A percentile compares a stretch with the other conserved stretches of the same genome.
Conservation (phyloP, 306 rosid species). For the Lithocarpus polystachyus region DNA sequence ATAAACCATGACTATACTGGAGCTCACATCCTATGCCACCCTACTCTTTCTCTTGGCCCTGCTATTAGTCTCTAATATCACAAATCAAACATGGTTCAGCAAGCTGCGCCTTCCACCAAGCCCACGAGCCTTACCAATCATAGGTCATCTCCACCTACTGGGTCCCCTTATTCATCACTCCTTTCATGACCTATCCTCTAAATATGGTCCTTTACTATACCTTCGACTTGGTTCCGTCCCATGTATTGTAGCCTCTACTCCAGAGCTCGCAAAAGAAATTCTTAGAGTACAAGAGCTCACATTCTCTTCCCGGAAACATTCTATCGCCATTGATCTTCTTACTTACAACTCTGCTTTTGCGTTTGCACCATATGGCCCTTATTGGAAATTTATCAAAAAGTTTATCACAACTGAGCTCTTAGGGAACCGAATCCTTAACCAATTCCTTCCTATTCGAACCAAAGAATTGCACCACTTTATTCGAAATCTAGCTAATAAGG, state of each 20-base stretch:
- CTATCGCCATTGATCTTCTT: slow-evolving; percentile 24
- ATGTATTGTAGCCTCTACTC: slow-evolving; percentile 26
- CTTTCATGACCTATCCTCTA: slow-evolving; percentile 23
- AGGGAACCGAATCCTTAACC: slow-evolving; percentile 20
- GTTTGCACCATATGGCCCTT: slow-evolving; percentile 42
- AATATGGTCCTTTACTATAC: slow-evolving; percentile 40
- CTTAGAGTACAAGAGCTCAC: slow-evolving; percentile 39
- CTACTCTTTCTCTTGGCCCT: not conserved
- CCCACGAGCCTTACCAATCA: slow-evolving; percentile 36
- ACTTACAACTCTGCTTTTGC: slow-evolving; percentile 39
- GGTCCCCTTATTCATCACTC: slow-evolving; percentile 40
- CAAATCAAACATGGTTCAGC: too few relatives aligned
- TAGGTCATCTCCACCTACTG: slow-evolving; percentile 44
- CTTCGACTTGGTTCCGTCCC: slow-evolving; percentile 33
- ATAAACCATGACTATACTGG: not conserved
- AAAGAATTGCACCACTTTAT: slow-evolving; percentile 23
- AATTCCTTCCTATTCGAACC: slow-evolving; percentile 19
- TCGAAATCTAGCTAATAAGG: slow-evolving; percentile 16
- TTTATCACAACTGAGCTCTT: slow-evolving; percentile 38
- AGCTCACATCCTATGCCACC: not conserved
- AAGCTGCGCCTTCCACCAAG: slow-evolving; percentile 26
- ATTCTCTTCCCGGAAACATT: slow-evolving; percentile 22
- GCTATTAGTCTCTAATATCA: not conserved
- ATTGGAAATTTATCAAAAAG: slow-evolving; percentile 42
- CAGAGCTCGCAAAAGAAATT: slow-evolving; percentile 37